These are phyloP conservation scores for Ustilago tritici DNA, from an alignment of 1,284 basidiomycete genomes.

Conservation along the genomic window DNA sequence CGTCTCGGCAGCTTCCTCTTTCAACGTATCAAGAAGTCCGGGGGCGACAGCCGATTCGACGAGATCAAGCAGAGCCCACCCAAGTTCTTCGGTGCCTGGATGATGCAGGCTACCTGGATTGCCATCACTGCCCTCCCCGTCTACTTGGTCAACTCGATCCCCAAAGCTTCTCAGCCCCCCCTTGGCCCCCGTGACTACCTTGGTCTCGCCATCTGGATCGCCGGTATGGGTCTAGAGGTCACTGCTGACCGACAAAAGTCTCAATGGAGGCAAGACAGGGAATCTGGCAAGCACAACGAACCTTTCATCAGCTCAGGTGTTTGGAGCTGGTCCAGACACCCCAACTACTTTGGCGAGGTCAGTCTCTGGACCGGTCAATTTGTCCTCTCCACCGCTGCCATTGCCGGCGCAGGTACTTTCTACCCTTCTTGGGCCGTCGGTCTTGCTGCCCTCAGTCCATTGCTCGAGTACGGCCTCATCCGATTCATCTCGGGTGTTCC, in stretches of 20 bases:
- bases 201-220: conserved; percentile 75
- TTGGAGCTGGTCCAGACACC: conserved; percentile 80
- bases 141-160: conserved; percentile 75
- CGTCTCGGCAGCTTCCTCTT: conserved; percentile 78
- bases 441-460: conserved; percentile 75
- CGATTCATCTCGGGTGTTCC: conserved; percentile 77
- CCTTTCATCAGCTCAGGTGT: conserved; percentile 80
- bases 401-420: conserved; percentile 48
- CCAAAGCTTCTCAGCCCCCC: conserved; percentile 74
- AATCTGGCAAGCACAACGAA: conserved; percentile 79
- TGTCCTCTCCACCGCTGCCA: conserved; percentile 70
- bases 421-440: conserved; percentile 72
- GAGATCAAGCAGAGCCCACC: conserved; percentile 76
- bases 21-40: conserved; percentile 73
- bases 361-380: conserved; percentile 81
- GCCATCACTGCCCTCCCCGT: conserved; percentile 75
- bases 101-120: conserved; percentile 82
- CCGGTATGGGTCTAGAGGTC: conserved; percentile 57
- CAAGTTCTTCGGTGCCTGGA: conserved; percentile 78
- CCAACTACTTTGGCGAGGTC: conserved; percentile 84
- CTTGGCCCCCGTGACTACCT: conserved; percentile 76
- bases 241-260: conserved; percentile 77
- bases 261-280: conserved; percentile 76
- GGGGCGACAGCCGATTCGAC: conserved; percentile 79
- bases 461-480: conserved; percentile 75